A percentile compares a stretch with the other conserved stretches of the same genome.
Conservation (phyloP, 495 filamentous ascomycete genomes). For the Bathelium albidoporum region DNA sequence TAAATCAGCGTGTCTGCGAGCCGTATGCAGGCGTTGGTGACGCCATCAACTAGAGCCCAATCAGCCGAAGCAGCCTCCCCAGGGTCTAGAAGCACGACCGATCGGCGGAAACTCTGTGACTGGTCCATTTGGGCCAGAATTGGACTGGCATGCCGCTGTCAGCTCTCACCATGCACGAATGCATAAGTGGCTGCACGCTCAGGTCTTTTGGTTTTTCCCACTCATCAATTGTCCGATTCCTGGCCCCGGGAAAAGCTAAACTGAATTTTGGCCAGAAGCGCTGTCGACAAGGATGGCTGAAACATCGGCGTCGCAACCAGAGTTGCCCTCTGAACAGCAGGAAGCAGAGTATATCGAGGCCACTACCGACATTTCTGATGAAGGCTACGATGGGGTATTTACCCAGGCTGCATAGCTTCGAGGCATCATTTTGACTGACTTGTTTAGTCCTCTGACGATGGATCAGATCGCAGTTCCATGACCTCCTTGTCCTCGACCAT, state of each 20-base stretch:
- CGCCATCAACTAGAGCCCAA: not conserved
- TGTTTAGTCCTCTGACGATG: not conserved
- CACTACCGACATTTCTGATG: not conserved
- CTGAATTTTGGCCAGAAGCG: not conserved
- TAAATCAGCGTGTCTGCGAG: not conserved
- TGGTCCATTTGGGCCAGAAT: too few species aligned
- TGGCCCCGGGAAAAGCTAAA: too few species aligned
- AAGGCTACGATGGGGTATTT: constrained; percentile 1
- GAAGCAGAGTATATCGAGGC: not conserved
- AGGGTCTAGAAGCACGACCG: not conserved
- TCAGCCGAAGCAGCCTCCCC: not conserved
- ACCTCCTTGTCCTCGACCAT: constrained; percentile 2
- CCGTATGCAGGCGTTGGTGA: not conserved
- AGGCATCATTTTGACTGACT: not conserved
- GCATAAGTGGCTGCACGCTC: not conserved
- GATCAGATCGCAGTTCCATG: constrained; percentile 4
- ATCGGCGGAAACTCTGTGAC: too few species aligned
- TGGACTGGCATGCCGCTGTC: too few species aligned
- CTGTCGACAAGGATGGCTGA: not conserved
- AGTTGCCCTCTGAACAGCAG: not conserved
- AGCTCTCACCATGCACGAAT: not conserved
- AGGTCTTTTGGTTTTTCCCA: too few species aligned
- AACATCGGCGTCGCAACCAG: not conserved
- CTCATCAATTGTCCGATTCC: too few species aligned
- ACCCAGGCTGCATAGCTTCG: not conserved